phyloP scores from a whole-genome alignment of 345 rosid species.

The Eucalyptus cladocalyx region DNA sequence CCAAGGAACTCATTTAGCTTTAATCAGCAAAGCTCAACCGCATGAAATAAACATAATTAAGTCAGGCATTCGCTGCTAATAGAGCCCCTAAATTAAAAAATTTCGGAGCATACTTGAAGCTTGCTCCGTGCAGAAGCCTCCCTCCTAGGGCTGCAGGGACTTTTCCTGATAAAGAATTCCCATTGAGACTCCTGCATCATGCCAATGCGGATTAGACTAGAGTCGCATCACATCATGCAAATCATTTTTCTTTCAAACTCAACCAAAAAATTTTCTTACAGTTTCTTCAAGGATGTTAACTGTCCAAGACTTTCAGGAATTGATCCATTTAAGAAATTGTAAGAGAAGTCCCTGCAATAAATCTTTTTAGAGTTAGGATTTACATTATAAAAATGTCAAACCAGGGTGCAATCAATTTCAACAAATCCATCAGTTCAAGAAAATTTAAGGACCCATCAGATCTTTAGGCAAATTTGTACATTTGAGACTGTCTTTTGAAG shows the following conservation, averaged over 20 bases:
- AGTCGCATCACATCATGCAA: not conserved
- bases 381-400: not conserved
- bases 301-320: slow-evolving; percentile 83
- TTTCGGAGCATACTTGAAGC: slow-evolving; percentile 61
- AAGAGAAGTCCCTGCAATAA: slow-evolving; percentile 66
- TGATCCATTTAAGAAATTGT: slow-evolving; percentile 67
- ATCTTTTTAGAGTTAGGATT: not conserved
- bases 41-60: not conserved
- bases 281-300: slow-evolving; percentile 49
- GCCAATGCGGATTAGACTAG: not conserved
- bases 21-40: not conserved
- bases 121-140: slow-evolving; percentile 85
- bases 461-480: not conserved
- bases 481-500: not conserved
- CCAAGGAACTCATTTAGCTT: not conserved
- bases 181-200: slow-evolving; percentile 75
- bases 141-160: slow-evolving; percentile 93
- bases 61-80: not conserved
- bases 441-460: not conserved
- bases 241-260: not conserved
- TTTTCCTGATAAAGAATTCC: slow-evolving; percentile 75
- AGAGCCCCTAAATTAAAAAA: not conserved
- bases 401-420: not conserved
- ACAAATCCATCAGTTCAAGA: not conserved
- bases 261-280: slow-evolving; percentile 28